phyloP scores from a whole-genome alignment of 140 eudicot genomes.

The Stevia rebaudiana region DNA sequence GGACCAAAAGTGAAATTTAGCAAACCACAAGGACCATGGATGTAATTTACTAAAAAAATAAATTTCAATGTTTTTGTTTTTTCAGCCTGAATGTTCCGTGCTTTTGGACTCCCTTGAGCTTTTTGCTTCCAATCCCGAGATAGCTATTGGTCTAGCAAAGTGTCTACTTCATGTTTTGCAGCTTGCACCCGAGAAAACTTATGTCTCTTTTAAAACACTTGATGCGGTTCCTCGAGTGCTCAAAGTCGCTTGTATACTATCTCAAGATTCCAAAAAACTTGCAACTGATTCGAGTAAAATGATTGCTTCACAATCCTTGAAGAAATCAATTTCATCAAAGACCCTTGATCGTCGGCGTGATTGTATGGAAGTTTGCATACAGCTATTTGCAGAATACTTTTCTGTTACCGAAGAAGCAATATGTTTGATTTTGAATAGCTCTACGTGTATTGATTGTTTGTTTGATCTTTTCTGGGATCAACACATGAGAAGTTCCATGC shows the following conservation, averaged over 20 bases:
- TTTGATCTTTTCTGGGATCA: slow-evolving; percentile 92
- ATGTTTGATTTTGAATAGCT: slow-evolving; percentile 56
- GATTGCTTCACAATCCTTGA: slow-evolving; percentile 22
- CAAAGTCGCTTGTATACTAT: slow-evolving; percentile 84
- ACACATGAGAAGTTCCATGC: slow-evolving; percentile 64
- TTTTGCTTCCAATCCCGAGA: slow-evolving; percentile 69
- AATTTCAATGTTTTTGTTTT: slow-evolving; percentile 20
- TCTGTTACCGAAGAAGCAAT: slow-evolving; percentile 70
- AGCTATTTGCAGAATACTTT: slow-evolving; percentile 62
- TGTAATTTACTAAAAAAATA: no score
- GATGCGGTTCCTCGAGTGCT: slow-evolving; percentile 82
- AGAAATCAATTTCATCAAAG: slow-evolving; percentile 27
- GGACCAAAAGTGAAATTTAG: no score
- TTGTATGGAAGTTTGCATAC: slow-evolving; percentile 61
- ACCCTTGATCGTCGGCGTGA: slow-evolving; percentile 31
- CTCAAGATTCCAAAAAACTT: slow-evolving; percentile 63
- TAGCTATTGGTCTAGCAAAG: slow-evolving; percentile 58
- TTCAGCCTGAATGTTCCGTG: slow-evolving; percentile 92
- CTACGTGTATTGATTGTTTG: slow-evolving; percentile 65
- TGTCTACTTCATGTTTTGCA: slow-evolving; percentile 70
- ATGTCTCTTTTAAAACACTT: slow-evolving; percentile 68
- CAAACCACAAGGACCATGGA: no score
- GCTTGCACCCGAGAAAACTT: slow-evolving; percentile 73
- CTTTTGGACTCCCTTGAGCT: slow-evolving; percentile 86
- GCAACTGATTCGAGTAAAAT: slow-evolving; percentile 24